These are phyloP conservation scores for Yamadazyma mexicana DNA, from an alignment of 1,139 yeast genomes.

Conservation along the genomic window DNA sequence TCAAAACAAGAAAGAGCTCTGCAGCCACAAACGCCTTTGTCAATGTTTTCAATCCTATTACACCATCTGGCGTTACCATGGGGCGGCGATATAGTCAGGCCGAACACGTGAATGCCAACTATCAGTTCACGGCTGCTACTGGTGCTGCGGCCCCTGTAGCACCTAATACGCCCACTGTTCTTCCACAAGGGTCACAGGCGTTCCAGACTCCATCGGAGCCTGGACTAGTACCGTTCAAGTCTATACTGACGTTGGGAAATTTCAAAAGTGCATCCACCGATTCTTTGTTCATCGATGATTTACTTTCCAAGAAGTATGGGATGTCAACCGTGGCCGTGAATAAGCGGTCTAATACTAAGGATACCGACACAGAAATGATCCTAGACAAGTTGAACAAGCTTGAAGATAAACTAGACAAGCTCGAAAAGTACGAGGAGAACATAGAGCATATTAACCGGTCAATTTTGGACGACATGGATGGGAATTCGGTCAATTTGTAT, in stretches of 20 bases:
- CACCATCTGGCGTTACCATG: conserved; percentile 7
- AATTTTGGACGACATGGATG: conserved; percentile 15
- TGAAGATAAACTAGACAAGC: conserved; percentile 14
- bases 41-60: conserved; percentile 3
- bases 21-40: conserved; percentile 5
- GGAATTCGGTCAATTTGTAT: conserved; percentile 18
- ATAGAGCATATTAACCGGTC: conserved; percentile 10
- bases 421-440: conserved; percentile 8
- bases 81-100: conserved; percentile 19
- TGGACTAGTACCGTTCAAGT: conserved; percentile 21
- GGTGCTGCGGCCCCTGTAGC: background rate
- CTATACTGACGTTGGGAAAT: conserved; percentile 31
- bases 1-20: conserved; percentile 26
- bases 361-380: conserved; percentile 12
- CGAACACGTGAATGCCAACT: conserved; percentile 17
- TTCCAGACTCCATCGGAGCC: conserved; percentile 7
- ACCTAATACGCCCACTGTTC: conserved; percentile 1
- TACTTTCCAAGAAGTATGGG: conserved; percentile 28
- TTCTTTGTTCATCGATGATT: conserved; percentile 34
- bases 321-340: conserved; percentile 6
- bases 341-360: conserved; percentile 14
- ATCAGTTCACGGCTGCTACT: conserved; percentile 13
- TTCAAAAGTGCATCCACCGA: conserved; percentile 38
- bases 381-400: conserved; percentile 13
- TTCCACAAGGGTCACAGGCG: conserved; percentile 3